Base-by-base conservation (phyloP, 2,329 filamentous ascomycete genomes). In the Didymella keratinophila region DNA sequence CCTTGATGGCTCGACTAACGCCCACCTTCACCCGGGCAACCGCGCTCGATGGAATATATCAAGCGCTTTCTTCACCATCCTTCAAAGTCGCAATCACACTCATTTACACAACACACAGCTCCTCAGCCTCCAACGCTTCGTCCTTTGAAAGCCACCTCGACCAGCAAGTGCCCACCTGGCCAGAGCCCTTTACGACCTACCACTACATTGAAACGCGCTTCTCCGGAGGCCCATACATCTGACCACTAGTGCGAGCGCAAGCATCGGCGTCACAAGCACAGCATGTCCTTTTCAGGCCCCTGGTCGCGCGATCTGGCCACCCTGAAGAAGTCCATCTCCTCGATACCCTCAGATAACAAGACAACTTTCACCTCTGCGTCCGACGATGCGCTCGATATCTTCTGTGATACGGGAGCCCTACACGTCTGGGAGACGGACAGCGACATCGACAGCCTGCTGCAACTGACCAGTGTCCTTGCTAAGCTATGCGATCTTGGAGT, bases 361-460 rank as follows among this genome's bases (percentile, higher is more conserved):
- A 34, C 61, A 1, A 32, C 64, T 6, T 71, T 75, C 44, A 53
- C 64, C 18, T 54, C 48, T 6, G 58, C 66, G 2, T 73, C 72
- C 0, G 61, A 65, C 18, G 46, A 58, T 1, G 64, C 67, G 2
- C 53, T 71, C 0, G 58, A 67, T 16, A 63, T 63, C 20, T 57
- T 74, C 14, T 71, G 68, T 44, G 58, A 71, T 23, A 27, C 64
- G 6, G 45, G 62, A 6, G 65, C 64, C 11, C 58, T 76, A 0
- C 71, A 75, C 45, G 58, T 76, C n/a, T 76, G 73, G 73, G 73
- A 76, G 46, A 62, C 66, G 0, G 66, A 73, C 12, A 68, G 70
- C 1, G 73, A 76, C 28, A 54, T 74, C 14, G 74, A 76, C 28
- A 66, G 62, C 21, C 59, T 76, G 16, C 56, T 76, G 2, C 74